Conservation (phyloP, 1,139 yeast species). For the Scheffersomyces stambukii region DNA sequence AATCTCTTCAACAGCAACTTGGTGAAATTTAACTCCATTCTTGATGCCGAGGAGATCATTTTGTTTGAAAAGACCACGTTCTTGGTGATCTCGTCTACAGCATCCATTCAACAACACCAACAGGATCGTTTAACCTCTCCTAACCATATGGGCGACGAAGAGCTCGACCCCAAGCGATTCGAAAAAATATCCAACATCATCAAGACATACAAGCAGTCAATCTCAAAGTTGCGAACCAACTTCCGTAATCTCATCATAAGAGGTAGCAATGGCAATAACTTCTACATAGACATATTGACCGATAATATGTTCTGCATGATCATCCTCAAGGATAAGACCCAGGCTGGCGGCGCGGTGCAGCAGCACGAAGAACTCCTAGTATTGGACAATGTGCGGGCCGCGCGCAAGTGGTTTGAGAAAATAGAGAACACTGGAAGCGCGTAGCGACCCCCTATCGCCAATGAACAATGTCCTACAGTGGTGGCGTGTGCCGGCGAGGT, state of each 20-base stretch:
- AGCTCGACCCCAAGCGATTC: conserved; percentile 82
- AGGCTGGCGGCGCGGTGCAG: conserved; percentile 20
- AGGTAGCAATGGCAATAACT: conserved; percentile 68
- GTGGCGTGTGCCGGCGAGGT: too few relatives aligned
- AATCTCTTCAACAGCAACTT: conserved; percentile 72
- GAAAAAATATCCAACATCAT: conserved; percentile 92
- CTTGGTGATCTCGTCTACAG: conserved; percentile 77
- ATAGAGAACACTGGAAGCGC: conserved; percentile 31
- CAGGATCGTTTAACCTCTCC: conserved; percentile 5
- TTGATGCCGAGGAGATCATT: conserved; percentile 88
- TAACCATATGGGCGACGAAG: conserved; percentile 11
- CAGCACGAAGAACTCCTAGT: conserved; percentile 61
- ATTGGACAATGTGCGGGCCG: conserved; percentile 63
- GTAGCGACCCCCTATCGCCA: not conserved
- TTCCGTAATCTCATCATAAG: conserved; percentile 74
- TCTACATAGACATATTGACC: conserved; percentile 64
- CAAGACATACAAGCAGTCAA: conserved; percentile 91
- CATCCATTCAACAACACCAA: conserved; percentile 29
- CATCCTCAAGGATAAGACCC: conserved; percentile 37
- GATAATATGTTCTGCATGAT: conserved; percentile 77
- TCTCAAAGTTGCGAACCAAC: conserved; percentile 80
- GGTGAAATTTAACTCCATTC: conserved; percentile 65
- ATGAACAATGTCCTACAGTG: too few relatives aligned
- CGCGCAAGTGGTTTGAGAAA: conserved; percentile 63
- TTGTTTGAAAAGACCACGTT: conserved; percentile 92